These are phyloP conservation scores for Sistotremastrum suecicum DNA, from an alignment of 768 basidiomycete species.

Conservation along the genomic window DNA sequence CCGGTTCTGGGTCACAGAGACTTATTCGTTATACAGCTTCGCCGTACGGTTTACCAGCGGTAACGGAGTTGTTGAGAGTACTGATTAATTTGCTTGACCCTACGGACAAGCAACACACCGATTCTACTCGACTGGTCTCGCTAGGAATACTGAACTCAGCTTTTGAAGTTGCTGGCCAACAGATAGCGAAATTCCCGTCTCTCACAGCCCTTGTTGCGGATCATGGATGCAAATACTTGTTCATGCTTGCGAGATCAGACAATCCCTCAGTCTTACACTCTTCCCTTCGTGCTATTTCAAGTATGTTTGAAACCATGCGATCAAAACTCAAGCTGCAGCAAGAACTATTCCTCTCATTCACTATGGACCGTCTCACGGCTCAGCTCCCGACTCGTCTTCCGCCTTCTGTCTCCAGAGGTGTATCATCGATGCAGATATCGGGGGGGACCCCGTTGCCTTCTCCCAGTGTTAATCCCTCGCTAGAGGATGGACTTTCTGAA, in stretches of 20 bases:
- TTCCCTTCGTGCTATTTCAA: conserved; percentile 74
- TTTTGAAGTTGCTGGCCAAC: conserved; percentile 70
- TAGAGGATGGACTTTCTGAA: conserved; percentile 4
- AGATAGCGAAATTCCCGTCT: conserved; percentile 65
- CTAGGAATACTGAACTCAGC: conserved; percentile 78
- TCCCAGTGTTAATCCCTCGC: too few species aligned
- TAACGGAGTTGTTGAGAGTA: conserved; percentile 84
- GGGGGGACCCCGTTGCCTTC: background rate
- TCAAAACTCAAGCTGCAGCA: conserved; percentile 83
- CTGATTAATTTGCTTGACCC: conserved; percentile 93
- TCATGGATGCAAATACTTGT: conserved; percentile 88
- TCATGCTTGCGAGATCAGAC: conserved; percentile 91
- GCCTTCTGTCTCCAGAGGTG: background rate
- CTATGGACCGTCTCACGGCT: conserved; percentile 62
- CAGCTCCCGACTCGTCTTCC: conserved; percentile 13
- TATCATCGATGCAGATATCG: background rate
- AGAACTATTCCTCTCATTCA: conserved; percentile 89
- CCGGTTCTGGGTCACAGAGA: too few species aligned
- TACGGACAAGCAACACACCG: conserved; percentile 87
- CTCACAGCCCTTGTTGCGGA: conserved; percentile 69
- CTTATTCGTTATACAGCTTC: background rate
- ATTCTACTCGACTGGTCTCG: conserved; percentile 84
- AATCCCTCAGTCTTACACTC: conserved; percentile 65
- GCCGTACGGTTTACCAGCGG: conserved; percentile 80
- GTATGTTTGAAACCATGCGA: conserved; percentile 79